phyloP scores from a whole-genome alignment of 169 alveolate species.

The Theileria sp. region DNA sequence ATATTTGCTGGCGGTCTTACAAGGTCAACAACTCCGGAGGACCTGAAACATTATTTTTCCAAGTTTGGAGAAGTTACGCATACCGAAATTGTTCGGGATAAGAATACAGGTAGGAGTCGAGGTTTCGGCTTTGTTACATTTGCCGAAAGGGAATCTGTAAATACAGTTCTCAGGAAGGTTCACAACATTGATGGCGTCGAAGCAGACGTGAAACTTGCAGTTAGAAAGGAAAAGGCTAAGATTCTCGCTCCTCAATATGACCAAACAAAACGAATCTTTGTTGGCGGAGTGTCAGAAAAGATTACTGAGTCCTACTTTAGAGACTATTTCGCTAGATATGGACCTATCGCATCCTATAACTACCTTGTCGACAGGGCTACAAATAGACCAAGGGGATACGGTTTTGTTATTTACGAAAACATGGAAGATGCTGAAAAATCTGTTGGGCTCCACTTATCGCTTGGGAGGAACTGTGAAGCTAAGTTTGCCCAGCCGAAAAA shows the following conservation, averaged over 20 bases:
- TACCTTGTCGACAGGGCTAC: conserved; percentile 83
- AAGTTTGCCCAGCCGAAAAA: conserved; percentile 85
- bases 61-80: conserved; percentile 72
- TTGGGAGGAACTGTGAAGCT: conserved; percentile 87
- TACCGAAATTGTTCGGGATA: conserved; percentile 71
- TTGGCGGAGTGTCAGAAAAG: conserved; percentile 87
- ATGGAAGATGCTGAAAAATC: conserved; percentile 82
- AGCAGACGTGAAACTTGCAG: conserved; percentile 67
- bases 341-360: conserved; percentile 83
- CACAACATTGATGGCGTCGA: conserved; percentile 78
- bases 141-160: conserved; percentile 67
- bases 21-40: conserved; percentile 70
- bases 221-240: conserved; percentile 72
- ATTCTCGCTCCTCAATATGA: conserved; percentile 72
- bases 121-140: conserved; percentile 91
- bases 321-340: conserved; percentile 82
- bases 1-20: conserved; percentile 76
- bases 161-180: conserved; percentile 67
- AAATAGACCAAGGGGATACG: conserved; percentile 89
- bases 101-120: conserved; percentile 85
- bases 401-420: conserved; percentile 83
- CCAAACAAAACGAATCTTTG: conserved; percentile 81
- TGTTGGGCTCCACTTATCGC: conserved; percentile 73
- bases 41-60: conserved; percentile 67
- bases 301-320: conserved; percentile 76